Percentiles rank a stretch among this genome's conserved stretches.
These are phyloP conservation scores for Tulasnella sp. DNA, from an alignment of 768 basidiomycete species.

Conservation along the genomic window DNA sequence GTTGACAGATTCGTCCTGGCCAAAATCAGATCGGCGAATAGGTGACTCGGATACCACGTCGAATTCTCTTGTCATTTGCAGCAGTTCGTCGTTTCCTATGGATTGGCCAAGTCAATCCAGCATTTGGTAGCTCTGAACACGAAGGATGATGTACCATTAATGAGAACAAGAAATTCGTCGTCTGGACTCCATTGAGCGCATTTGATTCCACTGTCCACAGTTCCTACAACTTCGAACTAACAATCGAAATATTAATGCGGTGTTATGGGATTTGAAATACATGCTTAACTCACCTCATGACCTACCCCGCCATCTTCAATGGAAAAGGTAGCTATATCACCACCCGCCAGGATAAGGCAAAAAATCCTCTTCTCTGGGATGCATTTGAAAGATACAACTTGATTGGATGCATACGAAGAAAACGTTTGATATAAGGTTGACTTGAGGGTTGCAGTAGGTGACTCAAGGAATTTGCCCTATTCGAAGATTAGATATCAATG, in stretches of 20 bases:
- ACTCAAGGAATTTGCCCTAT: constrained; percentile 5
- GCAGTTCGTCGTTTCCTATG: constrained; percentile 59
- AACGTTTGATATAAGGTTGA: background rate
- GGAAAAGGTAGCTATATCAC: constrained; percentile 66
- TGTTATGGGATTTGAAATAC: background rate
- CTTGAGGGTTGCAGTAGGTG: constrained; percentile 16
- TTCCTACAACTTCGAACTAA: constrained; percentile 71
- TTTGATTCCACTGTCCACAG: constrained; percentile 69
- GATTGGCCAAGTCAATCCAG: background rate
- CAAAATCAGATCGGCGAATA: constrained; percentile 63
- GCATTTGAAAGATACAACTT: constrained; percentile 53
- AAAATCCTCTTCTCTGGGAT: constrained; percentile 59
- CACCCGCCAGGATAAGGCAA: constrained; percentile 53
- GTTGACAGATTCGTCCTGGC: constrained; percentile 84
- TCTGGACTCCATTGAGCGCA: constrained; percentile 88
- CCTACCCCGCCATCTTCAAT: constrained; percentile 25
- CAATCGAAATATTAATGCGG: no score
- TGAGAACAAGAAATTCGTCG: constrained; percentile 67
- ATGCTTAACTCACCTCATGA: constrained; percentile 19
- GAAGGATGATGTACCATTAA: constrained; percentile 43
- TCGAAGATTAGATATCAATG: background rate
- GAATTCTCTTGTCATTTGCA: constrained; percentile 80
- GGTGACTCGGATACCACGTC: constrained; percentile 74
- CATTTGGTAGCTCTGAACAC: background rate
- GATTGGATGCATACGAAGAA: constrained; percentile 17